Base-by-base conservation (phyloP, 1,284 basidiomycete species). In the Ceraceosorus guamensis region DNA sequence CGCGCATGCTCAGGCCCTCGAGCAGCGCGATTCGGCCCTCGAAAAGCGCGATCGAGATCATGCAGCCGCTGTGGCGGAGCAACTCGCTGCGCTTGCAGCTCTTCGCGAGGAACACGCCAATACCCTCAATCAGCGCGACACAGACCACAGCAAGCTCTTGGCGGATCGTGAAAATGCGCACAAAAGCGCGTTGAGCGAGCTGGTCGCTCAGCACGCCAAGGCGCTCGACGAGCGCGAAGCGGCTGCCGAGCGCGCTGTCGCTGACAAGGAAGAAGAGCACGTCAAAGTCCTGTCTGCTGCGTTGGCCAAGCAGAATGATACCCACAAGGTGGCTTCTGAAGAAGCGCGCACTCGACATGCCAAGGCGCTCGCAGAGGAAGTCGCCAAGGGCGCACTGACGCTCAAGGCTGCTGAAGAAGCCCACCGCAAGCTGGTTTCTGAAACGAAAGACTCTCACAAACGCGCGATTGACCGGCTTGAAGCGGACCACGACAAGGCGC, bases 311-410 rank as follows among this genome's bases (percentile, higher is more conserved):
- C 60, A 62, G n/a, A 54, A 45, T 51, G 63, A 65, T 52, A 33
- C 57, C 18, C 68, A 70, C 53, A 65, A 70, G 3, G 60, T 60
- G 6, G 62, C 66, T 4, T 45, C 68, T 39, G 60, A 58, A 16
- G 68, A 72, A 50, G 66, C 66, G 8, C 61, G 70, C 31, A 61
- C 65, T 46, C 66, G 70, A 32, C 70, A 72, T 52, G 64, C 70
- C 11, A 54, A 52, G 7, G 63, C 63, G 2, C 50, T 72, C 30
- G 66, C 66, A 33, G 66, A 67, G 35, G 60, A 68, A 31, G 62
- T 70, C 2, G 62, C 65, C 16, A 33, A n/a, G 3, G 55, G 49
- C 6, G 62, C 64, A n/a, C 55, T 62, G 33, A 60, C 62, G 5
- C 53, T 64, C 6, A 58, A 57, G 5, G 67, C 56, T 5, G 67